Percentiles rank a stretch among this genome's conserved stretches.
phyloP scores from a whole-genome alignment of 2,329 filamentous ascomycete genomes.

The Pseudomassariella vexata region DNA sequence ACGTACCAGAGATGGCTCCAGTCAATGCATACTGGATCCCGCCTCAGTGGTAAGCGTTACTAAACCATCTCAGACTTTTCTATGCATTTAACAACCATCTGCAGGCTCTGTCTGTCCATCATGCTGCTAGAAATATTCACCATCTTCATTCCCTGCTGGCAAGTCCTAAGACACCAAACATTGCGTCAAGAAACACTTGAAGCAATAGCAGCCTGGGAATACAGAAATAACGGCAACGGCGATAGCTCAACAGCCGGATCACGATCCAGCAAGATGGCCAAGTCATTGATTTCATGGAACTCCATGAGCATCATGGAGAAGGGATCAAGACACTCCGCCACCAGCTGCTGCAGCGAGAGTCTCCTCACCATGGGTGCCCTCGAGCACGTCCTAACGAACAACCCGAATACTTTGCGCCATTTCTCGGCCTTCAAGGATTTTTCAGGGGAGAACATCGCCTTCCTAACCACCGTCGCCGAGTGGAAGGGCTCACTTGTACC shows the following conservation, averaged over 20 bases:
- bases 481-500: slow-evolving; percentile 39
- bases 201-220: slow-evolving; percentile 43
- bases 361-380: slow-evolving; percentile 52
- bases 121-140: slow-evolving; percentile 50
- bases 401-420: slow-evolving; percentile 53
- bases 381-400: slow-evolving; percentile 53
- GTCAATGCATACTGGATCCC: slow-evolving; percentile 44
- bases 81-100: background rate
- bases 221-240: no score
- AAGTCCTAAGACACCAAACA: slow-evolving; percentile 19
- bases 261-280: slow-evolving; percentile 7
- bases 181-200: slow-evolving; percentile 36
- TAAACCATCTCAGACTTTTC: background rate
- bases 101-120: slow-evolving; percentile 42
- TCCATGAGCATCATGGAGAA: no score
- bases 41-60: slow-evolving; percentile 40
- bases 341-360: slow-evolving; percentile 27
- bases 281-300: background rate
- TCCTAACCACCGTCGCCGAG: slow-evolving; percentile 50
- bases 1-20: slow-evolving; percentile 29
- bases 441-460: slow-evolving; percentile 66
- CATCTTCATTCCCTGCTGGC: slow-evolving; percentile 41
- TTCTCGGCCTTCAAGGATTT: slow-evolving; percentile 64
- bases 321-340: slow-evolving; percentile 5
- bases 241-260: no score